Evolutionary conservation across 495 filamentous ascomycete genomes (phyloP).

Genomic region (Daldinia concentrica): DNA sequence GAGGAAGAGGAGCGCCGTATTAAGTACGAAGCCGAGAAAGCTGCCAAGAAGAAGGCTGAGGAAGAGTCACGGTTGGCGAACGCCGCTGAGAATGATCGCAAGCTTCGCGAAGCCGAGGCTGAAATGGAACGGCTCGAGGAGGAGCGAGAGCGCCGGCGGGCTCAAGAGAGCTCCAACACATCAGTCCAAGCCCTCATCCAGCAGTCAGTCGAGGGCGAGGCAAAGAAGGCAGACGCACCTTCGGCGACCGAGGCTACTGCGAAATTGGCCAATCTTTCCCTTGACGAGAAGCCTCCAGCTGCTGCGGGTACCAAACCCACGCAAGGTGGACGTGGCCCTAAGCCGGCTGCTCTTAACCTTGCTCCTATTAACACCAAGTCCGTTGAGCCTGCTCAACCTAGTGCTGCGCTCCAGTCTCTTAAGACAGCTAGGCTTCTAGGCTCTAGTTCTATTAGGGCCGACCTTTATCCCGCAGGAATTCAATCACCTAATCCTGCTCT

Average conservation of each 20-base stretch:
- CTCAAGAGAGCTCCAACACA: slow-evolving; percentile 42
- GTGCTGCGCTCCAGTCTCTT: slow-evolving; percentile 88
- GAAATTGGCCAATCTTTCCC: slow-evolving; percentile 55
- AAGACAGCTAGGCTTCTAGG: slow-evolving; percentile 85
- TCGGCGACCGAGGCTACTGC: slow-evolving; percentile 52
- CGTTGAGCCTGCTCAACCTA: slow-evolving; percentile 88
- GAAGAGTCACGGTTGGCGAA: slow-evolving; percentile 54
- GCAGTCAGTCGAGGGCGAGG: slow-evolving; percentile 30
- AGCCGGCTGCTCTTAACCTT: slow-evolving; percentile 84
- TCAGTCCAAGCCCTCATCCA: slow-evolving; percentile 51
- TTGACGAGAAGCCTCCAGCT: slow-evolving; percentile 61
- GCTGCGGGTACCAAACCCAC: slow-evolving; percentile 62
- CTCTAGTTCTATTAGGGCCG: slow-evolving; percentile 55
- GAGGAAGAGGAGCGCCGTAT: slow-evolving; percentile 59
- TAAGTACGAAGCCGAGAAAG: slow-evolving; percentile 66
- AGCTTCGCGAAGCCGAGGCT: slow-evolving; percentile 61
- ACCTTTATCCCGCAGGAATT: slow-evolving; percentile 84
- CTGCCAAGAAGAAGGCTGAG: slow-evolving; percentile 67
- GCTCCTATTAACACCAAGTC: slow-evolving; percentile 76
- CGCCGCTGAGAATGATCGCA: slow-evolving; percentile 65
- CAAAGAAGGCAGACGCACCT: slow-evolving; percentile 44
- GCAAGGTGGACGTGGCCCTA: slow-evolving; percentile 66
- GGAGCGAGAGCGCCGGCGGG: slow-evolving; percentile 61
- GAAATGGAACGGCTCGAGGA: slow-evolving; percentile 67
- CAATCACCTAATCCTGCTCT: slow-evolving; percentile 89